Base-by-base conservation (phyloP, 352 stramenopile species). In the Phytophthora brassicae region DNA sequence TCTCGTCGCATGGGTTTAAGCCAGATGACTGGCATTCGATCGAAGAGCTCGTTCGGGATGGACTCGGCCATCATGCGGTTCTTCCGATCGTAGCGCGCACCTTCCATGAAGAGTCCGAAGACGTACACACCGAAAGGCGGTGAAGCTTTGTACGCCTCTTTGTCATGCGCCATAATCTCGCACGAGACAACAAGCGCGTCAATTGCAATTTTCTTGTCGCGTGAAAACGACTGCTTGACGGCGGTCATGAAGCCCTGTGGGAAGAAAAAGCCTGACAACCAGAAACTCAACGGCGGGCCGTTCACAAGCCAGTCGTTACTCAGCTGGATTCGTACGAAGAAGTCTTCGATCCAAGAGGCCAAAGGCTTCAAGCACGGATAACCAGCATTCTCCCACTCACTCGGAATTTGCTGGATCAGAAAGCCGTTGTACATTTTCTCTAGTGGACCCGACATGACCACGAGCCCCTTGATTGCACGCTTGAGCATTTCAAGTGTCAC, bases 201-300 rank as follows among this genome's bases (percentile, higher is more conserved):
- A 62, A 98, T 96, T 8, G 94, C 89, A 31, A 97, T 97, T 47
- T 89, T 74, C 45, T 91, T 91, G 31, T 97, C 81, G 14, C 94
- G 80, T 2, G 91, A 94, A 64, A 91, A 97, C 11, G 88, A 92
- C 70, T 98, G 94, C 74, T 98, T 96, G 5, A 98, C 91, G 11
- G 84, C 94, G 0, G 94, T 98, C 82, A 98, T 96, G 66, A 98
- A 98, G 22, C 91, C 93, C 60, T 98, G 94, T 3, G 94, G 94
- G 68, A 98, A 98, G 75, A 98, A 98, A 69, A 98, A 97, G 0
- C 91, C 92, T 11, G 86, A 89, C n/a, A 98, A 47, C 94, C 94
- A 98, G 65, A 89, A 98, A 9, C 84, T 74, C 7, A 81, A 36
- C 3, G 90, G 87, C 14, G 92, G 88, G 0, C 92, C 92, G 0